Evolutionary conservation across 495 filamentous ascomycete genomes (phyloP).

Genomic region (Hyaloscypha hepaticicola): DNA sequence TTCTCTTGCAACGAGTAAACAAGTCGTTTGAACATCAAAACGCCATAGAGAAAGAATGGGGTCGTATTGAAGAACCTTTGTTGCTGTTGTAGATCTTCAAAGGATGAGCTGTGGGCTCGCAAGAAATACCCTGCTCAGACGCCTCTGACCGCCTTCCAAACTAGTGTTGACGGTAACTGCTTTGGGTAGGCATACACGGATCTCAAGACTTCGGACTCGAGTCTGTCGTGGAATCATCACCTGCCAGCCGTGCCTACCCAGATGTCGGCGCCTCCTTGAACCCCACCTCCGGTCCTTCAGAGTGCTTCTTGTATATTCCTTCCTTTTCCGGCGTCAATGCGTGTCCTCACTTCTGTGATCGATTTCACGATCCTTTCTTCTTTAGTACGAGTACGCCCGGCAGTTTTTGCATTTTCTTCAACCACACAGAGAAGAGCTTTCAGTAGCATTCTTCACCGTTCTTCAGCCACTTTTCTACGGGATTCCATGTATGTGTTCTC

Average conservation of each 20-base stretch:
- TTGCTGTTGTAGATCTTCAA: slow-evolving; percentile 22
- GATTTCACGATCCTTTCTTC: slow-evolving; percentile 30
- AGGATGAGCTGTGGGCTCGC: not conserved
- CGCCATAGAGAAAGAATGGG: slow-evolving; percentile 15
- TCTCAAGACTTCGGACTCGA: not conserved
- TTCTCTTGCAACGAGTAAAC: slow-evolving; percentile 32
- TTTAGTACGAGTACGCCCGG: slow-evolving; percentile 22
- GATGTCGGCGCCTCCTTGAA: slow-evolving; percentile 1
- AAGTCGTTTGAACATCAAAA: slow-evolving; percentile 27
- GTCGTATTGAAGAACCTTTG: slow-evolving; percentile 23
- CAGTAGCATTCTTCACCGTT: slow-evolving; percentile 17
- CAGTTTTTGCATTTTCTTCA: slow-evolving; percentile 18
- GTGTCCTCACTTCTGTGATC: slow-evolving; percentile 25
- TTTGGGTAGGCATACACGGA: not conserved
- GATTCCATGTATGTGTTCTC: slow-evolving; percentile 14
- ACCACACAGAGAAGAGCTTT: slow-evolving; percentile 27
- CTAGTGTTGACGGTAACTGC: not conserved
- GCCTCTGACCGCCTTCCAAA: slow-evolving; percentile 2
- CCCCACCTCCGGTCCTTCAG: slow-evolving; percentile 20
- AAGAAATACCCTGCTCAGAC: slow-evolving; percentile 4
- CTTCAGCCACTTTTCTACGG: slow-evolving; percentile 12
- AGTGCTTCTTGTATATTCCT: slow-evolving; percentile 10
- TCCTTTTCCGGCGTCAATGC: slow-evolving; percentile 24
- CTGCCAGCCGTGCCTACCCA: not conserved
- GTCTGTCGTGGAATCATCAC: not conserved